Percentiles rank a stretch among this genome's conserved stretches.
Evolutionary conservation across 495 filamentous ascomycete species (phyloP).

Genomic region (Penicillium pancosmium): DNA sequence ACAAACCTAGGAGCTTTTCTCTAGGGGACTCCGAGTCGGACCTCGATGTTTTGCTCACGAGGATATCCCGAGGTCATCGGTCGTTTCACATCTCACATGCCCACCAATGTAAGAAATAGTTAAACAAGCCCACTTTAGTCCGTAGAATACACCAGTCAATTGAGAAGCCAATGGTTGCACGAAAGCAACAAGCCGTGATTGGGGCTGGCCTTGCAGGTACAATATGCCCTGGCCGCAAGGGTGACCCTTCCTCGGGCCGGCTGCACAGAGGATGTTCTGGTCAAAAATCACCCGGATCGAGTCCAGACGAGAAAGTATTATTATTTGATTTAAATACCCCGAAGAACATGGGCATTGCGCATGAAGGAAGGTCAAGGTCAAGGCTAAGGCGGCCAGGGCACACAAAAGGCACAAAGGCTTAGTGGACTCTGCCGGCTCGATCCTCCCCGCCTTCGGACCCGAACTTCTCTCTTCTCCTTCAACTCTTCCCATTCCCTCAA

Average conservation of each 20-base stretch:
- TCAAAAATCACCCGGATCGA: background rate
- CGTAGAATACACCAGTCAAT: background rate
- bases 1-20: no score
- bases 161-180: slow-evolving; percentile 14
- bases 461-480: slow-evolving; percentile 25
- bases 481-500: slow-evolving; percentile 16
- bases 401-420: slow-evolving; percentile 28
- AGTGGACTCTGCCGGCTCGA: slow-evolving; percentile 15
- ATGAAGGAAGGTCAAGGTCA: background rate
- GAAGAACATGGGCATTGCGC: background rate
- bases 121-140: background rate
- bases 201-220: slow-evolving; percentile 26
- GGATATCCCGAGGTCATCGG: background rate
- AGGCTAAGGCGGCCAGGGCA: slow-evolving; percentile 10
- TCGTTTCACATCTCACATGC: background rate
- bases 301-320: slow-evolving; percentile 4
- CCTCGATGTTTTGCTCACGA: no score
- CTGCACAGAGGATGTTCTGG: slow-evolving; percentile 12
- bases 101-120: background rate
- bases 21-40: no score
- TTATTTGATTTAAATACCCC: background rate
- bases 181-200: slow-evolving; percentile 17
- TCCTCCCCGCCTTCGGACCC: slow-evolving; percentile 37
- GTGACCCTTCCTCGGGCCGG: slow-evolving; percentile 11
- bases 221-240: slow-evolving; percentile 25